These are phyloP conservation scores for Cucumis melo DNA, from an alignment of 306 rosid species.

Conservation along the genomic window DNA sequence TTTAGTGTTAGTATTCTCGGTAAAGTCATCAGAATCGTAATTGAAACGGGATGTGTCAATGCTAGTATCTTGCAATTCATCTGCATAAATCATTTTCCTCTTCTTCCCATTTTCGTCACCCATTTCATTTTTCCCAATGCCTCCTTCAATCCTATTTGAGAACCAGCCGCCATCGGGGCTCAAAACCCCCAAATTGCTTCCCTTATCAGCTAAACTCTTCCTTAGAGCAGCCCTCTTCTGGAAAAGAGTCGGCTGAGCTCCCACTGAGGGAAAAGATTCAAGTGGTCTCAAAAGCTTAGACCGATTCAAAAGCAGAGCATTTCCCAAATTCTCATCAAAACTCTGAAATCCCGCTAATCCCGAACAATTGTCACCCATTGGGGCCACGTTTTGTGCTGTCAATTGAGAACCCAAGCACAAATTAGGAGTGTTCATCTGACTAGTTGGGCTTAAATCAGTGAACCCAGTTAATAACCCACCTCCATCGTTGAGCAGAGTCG, in stretches of 20 bases:
- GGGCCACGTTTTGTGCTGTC: neutral
- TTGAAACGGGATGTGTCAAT: slow-evolving; percentile 46
- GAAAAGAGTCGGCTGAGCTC: slow-evolving; percentile 66
- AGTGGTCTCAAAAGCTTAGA: slow-evolving; percentile 42
- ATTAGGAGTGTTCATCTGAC: slow-evolving; percentile 18
- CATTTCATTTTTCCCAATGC: neutral
- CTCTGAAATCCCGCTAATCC: slow-evolving; percentile 22
- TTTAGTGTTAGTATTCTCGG: slow-evolving; percentile 22
- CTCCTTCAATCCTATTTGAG: neutral
- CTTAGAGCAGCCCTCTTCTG: slow-evolving; percentile 57
- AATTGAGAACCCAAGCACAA: slow-evolving; percentile 39
- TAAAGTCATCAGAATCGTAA: slow-evolving; percentile 71
- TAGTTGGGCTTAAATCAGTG: slow-evolving; percentile 26
- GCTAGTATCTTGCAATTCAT: slow-evolving; percentile 44
- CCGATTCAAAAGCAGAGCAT: slow-evolving; percentile 34
- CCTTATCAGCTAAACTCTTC: slow-evolving; percentile 20
- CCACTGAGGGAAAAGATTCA: slow-evolving; percentile 33
- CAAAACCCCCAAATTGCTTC: slow-evolving; percentile 30
- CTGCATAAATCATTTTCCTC: slow-evolving; percentile 17
- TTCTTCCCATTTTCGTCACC: slow-evolving; percentile 3
- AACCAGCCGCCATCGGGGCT: slow-evolving; percentile 5
- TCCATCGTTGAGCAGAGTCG: slow-evolving; percentile 1
- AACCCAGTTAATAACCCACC: slow-evolving; percentile 27
- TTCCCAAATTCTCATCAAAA: slow-evolving; percentile 28
- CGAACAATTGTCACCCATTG: neutral